A percentile compares a stretch with the other conserved stretches of the same genome.
These are phyloP conservation scores for Chamaecyparis obtusa DNA, from an alignment of 75 land plant genomes.

Conservation along the genomic window DNA sequence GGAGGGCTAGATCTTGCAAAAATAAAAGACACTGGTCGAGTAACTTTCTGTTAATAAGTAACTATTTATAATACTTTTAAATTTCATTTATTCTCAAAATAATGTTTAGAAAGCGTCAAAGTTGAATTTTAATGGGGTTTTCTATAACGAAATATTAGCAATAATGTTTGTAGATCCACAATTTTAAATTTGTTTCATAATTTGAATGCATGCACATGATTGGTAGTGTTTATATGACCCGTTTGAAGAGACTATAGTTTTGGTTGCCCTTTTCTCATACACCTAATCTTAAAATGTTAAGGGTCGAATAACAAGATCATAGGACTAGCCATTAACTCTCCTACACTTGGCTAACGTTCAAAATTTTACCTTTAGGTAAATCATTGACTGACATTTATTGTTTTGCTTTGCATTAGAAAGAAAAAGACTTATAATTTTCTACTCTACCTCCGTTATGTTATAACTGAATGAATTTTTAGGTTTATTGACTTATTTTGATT, in stretches of 20 bases:
- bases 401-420: not conserved
- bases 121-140: not conserved
- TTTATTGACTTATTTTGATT: not conserved
- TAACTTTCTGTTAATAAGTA: conserved; percentile 70
- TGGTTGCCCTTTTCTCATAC: not conserved
- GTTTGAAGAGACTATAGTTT: not conserved
- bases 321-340: not conserved
- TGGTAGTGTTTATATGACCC: not conserved
- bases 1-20: conserved; percentile 80
- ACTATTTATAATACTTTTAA: not conserved
- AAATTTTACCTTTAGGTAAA: not conserved
- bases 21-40: conserved; percentile 26
- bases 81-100: not conserved
- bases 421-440: not conserved
- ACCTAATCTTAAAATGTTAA: not conserved
- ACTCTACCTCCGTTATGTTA: not conserved
- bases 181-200: not conserved
- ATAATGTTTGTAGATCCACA: not conserved
- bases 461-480: too few relatives aligned
- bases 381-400: not conserved
- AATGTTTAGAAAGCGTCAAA: not conserved
- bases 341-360: not conserved
- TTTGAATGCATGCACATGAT: not conserved
- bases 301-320: not conserved
- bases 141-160: not conserved